Evolutionary conservation across 257 asterid genomes (phyloP).

Genomic region (Thymus mandschuricus): DNA sequence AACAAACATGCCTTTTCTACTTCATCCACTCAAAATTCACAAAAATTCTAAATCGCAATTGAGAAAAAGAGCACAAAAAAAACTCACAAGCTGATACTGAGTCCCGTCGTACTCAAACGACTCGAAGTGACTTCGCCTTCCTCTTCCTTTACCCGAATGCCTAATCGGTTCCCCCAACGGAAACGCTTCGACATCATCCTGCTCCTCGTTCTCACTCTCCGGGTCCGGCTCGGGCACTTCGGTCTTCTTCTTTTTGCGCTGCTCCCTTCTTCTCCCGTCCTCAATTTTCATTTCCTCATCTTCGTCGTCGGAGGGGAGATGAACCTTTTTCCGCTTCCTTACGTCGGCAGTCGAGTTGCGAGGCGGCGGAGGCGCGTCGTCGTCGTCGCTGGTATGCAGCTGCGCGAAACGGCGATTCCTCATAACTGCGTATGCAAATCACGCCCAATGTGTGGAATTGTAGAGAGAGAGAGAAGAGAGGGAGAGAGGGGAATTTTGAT

Average conservation of each 20-base stretch:
- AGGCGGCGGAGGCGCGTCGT: constrained; percentile 38
- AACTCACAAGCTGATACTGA: constrained; percentile 74
- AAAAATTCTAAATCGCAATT: neutral
- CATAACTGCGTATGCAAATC: constrained; percentile 33
- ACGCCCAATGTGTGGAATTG: neutral
- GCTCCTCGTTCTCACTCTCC: constrained; percentile 39
- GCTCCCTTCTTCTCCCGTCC: constrained; percentile 39
- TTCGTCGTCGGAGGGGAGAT: constrained; percentile 41
- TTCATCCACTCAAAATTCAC: neutral
- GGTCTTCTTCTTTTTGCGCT: constrained; percentile 26
- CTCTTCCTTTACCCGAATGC: constrained; percentile 73
- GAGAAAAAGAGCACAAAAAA: constrained; percentile 23
- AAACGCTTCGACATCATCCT: constrained; percentile 54
- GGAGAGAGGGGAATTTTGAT: neutral
- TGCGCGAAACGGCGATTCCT: constrained; percentile 57
- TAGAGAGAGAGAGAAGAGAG: too few species aligned
- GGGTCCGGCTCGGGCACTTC: constrained; percentile 37
- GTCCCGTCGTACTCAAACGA: constrained; percentile 76
- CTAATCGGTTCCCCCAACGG: constrained; percentile 72
- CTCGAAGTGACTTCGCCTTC: constrained; percentile 48
- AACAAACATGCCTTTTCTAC: neutral
- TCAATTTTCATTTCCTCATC: constrained; percentile 42
- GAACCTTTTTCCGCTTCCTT: constrained; percentile 50
- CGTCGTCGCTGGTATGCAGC: constrained; percentile 66
- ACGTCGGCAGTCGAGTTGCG: constrained; percentile 36